These are phyloP conservation scores for Rubroshorea leprosula DNA, from an alignment of 345 rosid genomes.

Conservation along the genomic window DNA sequence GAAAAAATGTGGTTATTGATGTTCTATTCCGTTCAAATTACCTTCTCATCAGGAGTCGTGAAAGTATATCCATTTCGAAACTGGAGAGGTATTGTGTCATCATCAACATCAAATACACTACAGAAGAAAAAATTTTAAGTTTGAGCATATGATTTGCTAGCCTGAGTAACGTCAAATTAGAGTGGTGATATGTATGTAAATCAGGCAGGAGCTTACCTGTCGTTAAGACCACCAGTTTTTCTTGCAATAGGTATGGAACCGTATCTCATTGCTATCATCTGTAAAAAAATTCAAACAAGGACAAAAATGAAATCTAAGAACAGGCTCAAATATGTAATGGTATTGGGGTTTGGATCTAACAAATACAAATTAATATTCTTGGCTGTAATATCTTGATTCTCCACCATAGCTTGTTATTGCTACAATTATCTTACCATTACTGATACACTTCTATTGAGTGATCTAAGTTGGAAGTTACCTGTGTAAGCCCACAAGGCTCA, in stretches of 20 bases:
- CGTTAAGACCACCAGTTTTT: conserved; percentile 90
- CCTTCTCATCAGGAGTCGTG: conserved; percentile 73
- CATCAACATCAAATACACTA: conserved; percentile 85
- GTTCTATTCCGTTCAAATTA: conserved; percentile 10
- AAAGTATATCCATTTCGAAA: conserved; percentile 77
- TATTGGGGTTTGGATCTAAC: not conserved
- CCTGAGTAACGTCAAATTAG: conserved; percentile 10
- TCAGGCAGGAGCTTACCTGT: conserved; percentile 48
- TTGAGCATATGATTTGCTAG: conserved; percentile 8
- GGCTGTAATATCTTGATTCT: conserved; percentile 7
- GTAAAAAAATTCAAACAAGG: too few relatives aligned
- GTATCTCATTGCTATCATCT: conserved; percentile 97
- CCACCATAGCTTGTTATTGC: not conserved
- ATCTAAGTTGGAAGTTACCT: conserved; percentile 37
- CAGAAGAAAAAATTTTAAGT: conserved; percentile 9
- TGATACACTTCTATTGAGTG: too few relatives aligned
- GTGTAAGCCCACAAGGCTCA: conserved; percentile 99
- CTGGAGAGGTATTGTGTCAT: conserved; percentile 62
- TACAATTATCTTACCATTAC: too few relatives aligned
- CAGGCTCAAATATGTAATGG: not conserved
- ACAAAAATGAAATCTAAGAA: not conserved
- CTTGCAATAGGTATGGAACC: conserved; percentile 83
- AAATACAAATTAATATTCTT: not conserved
- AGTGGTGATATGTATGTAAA: not conserved
- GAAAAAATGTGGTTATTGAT: not conserved